Conservation (phyloP, 768 basidiomycete genomes). For the Suillus subluteus region DNA sequence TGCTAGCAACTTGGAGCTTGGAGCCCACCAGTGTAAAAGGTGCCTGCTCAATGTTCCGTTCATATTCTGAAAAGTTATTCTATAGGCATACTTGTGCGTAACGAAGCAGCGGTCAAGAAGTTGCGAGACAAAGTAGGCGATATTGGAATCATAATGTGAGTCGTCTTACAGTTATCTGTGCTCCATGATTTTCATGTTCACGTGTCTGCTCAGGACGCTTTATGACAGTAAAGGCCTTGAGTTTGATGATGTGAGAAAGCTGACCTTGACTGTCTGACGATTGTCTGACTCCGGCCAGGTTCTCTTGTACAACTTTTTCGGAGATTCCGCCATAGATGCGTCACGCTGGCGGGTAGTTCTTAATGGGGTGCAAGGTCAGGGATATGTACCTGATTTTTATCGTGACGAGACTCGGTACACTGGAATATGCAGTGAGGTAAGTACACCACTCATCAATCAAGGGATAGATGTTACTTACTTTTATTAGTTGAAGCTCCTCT, state of each 20-base stretch:
- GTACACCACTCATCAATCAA: slow-evolving; percentile 9
- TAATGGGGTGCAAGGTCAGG: slow-evolving; percentile 38
- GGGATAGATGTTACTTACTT: not conserved
- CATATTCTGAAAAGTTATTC: not conserved
- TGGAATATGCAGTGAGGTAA: slow-evolving; percentile 61
- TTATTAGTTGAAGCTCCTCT: slow-evolving; percentile 62
- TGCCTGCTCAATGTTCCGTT: not conserved
- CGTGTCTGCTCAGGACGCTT: slow-evolving; percentile 26
- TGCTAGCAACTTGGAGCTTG: slow-evolving; percentile 56
- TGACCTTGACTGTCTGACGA: not conserved
- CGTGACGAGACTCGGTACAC: slow-evolving; percentile 50
- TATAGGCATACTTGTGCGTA: slow-evolving; percentile 72
- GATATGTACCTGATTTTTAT: slow-evolving; percentile 47
- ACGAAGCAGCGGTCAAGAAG: slow-evolving; percentile 51
- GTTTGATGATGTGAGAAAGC: slow-evolving; percentile 23
- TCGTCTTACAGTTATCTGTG: not conserved
- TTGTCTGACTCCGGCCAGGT: slow-evolving; percentile 46
- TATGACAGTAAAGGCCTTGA: slow-evolving; percentile 37
- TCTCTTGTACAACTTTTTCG: slow-evolving; percentile 75
- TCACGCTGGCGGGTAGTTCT: slow-evolving; percentile 65
- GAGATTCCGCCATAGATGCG: slow-evolving; percentile 54
- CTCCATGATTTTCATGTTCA: not conserved
- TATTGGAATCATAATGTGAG: slow-evolving; percentile 64
- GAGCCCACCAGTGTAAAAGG: slow-evolving; percentile 61
- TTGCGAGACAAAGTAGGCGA: slow-evolving; percentile 56